A percentile compares a stretch with the other conserved stretches of the same genome.
Evolutionary conservation across 345 rosid genomes (phyloP).

Genomic region (Euphorbia lathyris): DNA sequence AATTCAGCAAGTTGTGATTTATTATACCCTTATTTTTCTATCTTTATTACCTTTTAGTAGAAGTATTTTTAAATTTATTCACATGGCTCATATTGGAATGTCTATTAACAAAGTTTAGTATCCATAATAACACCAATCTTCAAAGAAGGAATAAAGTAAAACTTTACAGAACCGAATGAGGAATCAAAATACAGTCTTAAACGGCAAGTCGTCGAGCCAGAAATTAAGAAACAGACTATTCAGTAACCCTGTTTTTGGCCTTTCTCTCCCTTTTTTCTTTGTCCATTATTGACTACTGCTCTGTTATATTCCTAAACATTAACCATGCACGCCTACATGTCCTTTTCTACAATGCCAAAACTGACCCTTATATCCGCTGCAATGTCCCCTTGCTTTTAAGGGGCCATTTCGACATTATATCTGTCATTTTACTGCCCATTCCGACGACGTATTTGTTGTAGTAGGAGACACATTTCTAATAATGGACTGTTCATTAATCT

Average conservation of each 20-base stretch:
- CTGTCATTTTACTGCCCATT: neutral
- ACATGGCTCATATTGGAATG: no score
- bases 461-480: neutral
- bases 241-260: slow-evolving; percentile 15
- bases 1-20: no score
- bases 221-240: slow-evolving; percentile 24
- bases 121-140: no score
- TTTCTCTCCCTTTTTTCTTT: slow-evolving; percentile 8
- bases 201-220: slow-evolving; percentile 13
- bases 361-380: neutral
- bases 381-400: neutral
- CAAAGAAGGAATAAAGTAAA: no score
- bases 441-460: neutral
- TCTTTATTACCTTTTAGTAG: no score
- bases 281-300: slow-evolving; percentile 28
- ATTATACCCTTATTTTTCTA: no score
- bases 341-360: slow-evolving; percentile 18
- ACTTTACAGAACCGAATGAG: no score
- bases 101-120: no score
- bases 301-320: slow-evolving; percentile 11
- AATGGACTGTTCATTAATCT: slow-evolving; percentile 1
- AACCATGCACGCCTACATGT: slow-evolving; percentile 39
- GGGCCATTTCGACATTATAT: slow-evolving; percentile 6
- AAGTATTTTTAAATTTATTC: no score
- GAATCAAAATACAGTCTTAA: slow-evolving; percentile 6